A percentile compares a stretch with the other conserved stretches of the same genome.
phyloP scores from a whole-genome alignment of 2,329 filamentous ascomycete genomes.

The Pseudopyricularia javanii region DNA sequence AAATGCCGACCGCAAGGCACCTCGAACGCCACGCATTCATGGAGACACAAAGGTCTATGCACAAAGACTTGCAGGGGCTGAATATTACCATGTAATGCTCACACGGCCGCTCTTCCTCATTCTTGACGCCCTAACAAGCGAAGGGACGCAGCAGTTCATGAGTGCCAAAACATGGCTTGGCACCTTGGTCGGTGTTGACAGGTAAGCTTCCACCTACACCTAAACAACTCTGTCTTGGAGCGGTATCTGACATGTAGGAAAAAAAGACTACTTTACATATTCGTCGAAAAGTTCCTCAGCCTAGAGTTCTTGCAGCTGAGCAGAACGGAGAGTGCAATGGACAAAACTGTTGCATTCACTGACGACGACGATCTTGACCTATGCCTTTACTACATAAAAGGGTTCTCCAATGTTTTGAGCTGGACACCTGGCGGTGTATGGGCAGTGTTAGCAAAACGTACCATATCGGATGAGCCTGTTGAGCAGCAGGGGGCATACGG shows the following conservation, averaged over 20 bases:
- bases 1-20: constrained; percentile 31
- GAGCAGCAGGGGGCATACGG: neutral
- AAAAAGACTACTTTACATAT: constrained; percentile 45
- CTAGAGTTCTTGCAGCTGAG: constrained; percentile 36
- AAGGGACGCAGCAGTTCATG: constrained; percentile 62
- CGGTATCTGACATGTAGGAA: constrained; percentile 2
- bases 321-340: constrained; percentile 22
- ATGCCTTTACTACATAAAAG: constrained; percentile 66
- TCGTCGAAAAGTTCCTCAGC: constrained; percentile 44
- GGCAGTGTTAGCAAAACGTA: constrained; percentile 55
- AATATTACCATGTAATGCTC: constrained; percentile 61
- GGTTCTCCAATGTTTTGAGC: constrained; percentile 59
- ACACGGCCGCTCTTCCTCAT: constrained; percentile 71
- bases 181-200: constrained; percentile 48
- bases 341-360: neutral
- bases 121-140: constrained; percentile 64
- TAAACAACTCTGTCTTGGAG: constrained; percentile 7
- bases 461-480: constrained; percentile 20
- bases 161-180: constrained; percentile 74
- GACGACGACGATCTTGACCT: constrained; percentile 61
- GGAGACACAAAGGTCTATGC: constrained; percentile 4
- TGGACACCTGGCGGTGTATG: constrained; percentile 59
- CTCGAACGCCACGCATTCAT: constrained; percentile 28
- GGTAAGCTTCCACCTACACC: constrained; percentile 26
- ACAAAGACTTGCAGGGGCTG: constrained; percentile 38